Evolutionary conservation across 1,284 basidiomycete genomes (phyloP).

Genomic region (Ustilago curta): DNA sequence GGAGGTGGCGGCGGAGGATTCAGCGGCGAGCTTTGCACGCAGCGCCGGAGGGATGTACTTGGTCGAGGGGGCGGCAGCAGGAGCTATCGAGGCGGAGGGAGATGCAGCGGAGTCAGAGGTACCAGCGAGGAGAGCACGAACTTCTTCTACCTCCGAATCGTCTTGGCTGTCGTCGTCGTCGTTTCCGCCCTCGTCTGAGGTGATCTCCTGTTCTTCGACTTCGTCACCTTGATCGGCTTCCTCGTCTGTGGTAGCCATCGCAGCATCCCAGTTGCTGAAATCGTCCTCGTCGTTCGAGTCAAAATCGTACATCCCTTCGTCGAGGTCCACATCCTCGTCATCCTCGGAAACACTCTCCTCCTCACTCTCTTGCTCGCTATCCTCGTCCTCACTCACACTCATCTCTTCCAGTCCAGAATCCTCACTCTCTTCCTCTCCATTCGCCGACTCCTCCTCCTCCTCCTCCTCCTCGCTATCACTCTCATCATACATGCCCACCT

Average conservation of each 20-base stretch:
- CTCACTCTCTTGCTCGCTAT: neutral
- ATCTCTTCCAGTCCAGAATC: conserved; percentile 28
- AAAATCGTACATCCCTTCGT: conserved; percentile 40
- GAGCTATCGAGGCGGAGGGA: neutral
- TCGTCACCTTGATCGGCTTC: conserved; percentile 21
- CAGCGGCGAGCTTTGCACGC: conserved; percentile 68
- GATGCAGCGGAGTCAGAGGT: neutral
- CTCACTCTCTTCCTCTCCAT: conserved; percentile 15
- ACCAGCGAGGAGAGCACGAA: conserved; percentile 24
- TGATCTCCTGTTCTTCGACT: conserved; percentile 11
- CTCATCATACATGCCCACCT: conserved; percentile 52
- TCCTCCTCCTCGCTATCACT: conserved; percentile 20
- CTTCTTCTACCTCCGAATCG: conserved; percentile 44
- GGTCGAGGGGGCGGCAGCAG: conserved; percentile 47
- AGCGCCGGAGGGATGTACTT: conserved; percentile 74
- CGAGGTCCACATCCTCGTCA: conserved; percentile 13
- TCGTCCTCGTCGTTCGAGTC: conserved; percentile 50
- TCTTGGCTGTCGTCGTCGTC: conserved; percentile 16
- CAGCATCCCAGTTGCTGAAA: conserved; percentile 53
- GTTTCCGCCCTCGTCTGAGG: conserved; percentile 7
- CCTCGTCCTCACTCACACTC: conserved; percentile 11
- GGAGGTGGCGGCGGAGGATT: conserved; percentile 19
- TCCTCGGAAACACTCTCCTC: conserved; percentile 13
- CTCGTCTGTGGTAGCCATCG: conserved; percentile 53
- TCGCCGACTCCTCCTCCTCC: conserved; percentile 12